Conservation (phyloP, 2,329 filamentous ascomycete genomes). For the Clarireedia sp. region DNA sequence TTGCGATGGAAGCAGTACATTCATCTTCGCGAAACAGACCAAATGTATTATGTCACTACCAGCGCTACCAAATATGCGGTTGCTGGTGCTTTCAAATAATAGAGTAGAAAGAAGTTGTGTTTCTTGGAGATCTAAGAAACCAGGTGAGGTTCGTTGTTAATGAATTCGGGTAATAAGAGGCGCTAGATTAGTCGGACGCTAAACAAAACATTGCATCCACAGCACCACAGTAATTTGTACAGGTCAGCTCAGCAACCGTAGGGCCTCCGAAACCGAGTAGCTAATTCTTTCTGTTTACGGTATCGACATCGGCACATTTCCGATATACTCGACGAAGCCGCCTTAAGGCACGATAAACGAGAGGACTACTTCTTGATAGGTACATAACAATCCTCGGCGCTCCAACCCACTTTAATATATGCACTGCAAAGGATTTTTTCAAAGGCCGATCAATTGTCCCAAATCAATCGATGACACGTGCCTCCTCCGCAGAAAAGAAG, state of each 20-base stretch:
- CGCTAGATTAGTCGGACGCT: not conserved
- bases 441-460: not conserved
- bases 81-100: not conserved
- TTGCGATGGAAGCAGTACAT: slow-evolving; percentile 50
- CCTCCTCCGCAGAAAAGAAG: not conserved
- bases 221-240: not conserved
- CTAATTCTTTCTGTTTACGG: too few relatives aligned
- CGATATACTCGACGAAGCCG: too few relatives aligned
- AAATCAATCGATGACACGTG: slow-evolving; percentile 1
- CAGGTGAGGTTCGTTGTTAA: slow-evolving; percentile 1
- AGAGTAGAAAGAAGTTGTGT: not conserved
- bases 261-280: too few relatives aligned
- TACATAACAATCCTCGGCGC: too few relatives aligned
- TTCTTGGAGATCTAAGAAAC: slow-evolving; percentile 6
- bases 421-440: not conserved
- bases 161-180: slow-evolving; percentile 1
- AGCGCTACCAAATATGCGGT: not conserved
- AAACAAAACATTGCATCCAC: not conserved
- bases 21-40: slow-evolving; percentile 40
- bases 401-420: not conserved
- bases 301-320: too few relatives aligned
- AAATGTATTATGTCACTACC: not conserved
- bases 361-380: too few relatives aligned
- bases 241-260: too few relatives aligned
- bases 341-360: too few relatives aligned